A percentile compares a stretch with the other conserved stretches of the same genome.
These are phyloP conservation scores for Botrytis sinoallii DNA, from an alignment of 2,329 filamentous ascomycete species.

Conservation along the genomic window DNA sequence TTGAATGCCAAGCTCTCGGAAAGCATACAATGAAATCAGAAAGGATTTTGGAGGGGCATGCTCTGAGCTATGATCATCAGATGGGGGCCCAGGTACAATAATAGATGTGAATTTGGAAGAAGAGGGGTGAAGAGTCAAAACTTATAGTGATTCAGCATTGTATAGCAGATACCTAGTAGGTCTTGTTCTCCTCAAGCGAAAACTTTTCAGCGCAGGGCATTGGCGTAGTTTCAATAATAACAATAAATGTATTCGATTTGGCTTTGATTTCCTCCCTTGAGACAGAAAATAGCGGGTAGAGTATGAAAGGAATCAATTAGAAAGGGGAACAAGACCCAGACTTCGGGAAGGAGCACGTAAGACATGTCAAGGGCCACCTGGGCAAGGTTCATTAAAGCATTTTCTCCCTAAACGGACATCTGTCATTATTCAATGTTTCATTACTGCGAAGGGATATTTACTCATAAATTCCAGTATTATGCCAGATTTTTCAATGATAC, in stretches of 20 bases:
- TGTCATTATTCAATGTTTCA: background rate
- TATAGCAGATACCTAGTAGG: background rate
- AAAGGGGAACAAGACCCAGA: background rate
- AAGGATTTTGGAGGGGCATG: background rate
- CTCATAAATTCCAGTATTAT: fast-evolving
- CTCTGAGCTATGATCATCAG: background rate
- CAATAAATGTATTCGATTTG: background rate
- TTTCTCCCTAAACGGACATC: background rate
- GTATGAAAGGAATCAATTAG: background rate
- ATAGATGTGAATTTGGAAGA: background rate
- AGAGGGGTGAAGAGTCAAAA: no score
- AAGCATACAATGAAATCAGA: background rate
- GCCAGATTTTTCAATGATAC: background rate
- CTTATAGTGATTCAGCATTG: background rate
- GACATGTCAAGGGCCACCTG: background rate
- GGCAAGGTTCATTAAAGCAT: background rate
- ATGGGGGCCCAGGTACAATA: no score
- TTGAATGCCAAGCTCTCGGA: background rate
- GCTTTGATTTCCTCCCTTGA: background rate
- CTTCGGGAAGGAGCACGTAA: background rate
- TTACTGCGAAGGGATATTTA: background rate
- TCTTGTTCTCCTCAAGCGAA: background rate
- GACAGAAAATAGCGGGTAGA: background rate
- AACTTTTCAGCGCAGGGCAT: background rate
- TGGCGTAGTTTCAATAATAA: background rate